phyloP scores from a whole-genome alignment of 2,329 filamentous ascomycete species.

The Cryoendolithus antarcticus region DNA sequence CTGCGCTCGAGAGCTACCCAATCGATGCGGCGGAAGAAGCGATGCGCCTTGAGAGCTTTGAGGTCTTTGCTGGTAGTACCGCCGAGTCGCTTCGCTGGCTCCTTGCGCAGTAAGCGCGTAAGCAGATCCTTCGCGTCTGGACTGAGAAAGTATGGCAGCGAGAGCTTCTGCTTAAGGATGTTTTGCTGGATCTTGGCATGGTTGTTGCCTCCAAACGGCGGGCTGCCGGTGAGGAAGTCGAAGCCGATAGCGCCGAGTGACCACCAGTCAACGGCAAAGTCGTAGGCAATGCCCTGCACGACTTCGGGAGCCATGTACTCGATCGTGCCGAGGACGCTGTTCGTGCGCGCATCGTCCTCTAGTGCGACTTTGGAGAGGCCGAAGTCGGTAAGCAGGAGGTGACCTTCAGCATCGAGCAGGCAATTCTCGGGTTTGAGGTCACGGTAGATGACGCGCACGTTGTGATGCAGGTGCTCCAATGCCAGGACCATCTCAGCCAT shows the following conservation, averaged over 20 bases:
- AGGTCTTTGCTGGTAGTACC: conserved; percentile 83
- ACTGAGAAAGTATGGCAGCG: conserved; percentile 79
- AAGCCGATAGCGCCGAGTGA: conserved; percentile 85
- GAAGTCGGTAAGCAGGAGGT: conserved; percentile 91
- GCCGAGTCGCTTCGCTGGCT: conserved; percentile 80
- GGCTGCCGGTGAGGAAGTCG: conserved; percentile 83
- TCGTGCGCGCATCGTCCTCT: conserved; percentile 59
- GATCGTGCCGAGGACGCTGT: conserved; percentile 84
- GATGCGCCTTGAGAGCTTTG: conserved; percentile 72
- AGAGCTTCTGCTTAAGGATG: conserved; percentile 84
- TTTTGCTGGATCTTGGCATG: conserved; percentile 92
- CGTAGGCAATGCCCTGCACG: conserved; percentile 75
- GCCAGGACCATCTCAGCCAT: conserved; percentile 97
- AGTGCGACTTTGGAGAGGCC: conserved; percentile 89
- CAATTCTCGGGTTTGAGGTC: conserved; percentile 98
- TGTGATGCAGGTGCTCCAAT: conserved; percentile 82
- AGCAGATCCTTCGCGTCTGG: conserved; percentile 90
- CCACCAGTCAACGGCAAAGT: conserved; percentile 97
- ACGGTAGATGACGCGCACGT: conserved; percentile 87
- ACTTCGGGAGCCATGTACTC: conserved; percentile 99
- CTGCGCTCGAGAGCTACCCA: conserved; percentile 77
- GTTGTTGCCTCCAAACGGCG: conserved; percentile 83
- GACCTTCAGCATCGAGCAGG: conserved; percentile 78
- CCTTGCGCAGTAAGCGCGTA: conserved; percentile 78
- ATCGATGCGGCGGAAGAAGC: conserved; percentile 95